phyloP scores from a whole-genome alignment of 1,139 yeast species.

The Yamadazyma trypodendri region DNA sequence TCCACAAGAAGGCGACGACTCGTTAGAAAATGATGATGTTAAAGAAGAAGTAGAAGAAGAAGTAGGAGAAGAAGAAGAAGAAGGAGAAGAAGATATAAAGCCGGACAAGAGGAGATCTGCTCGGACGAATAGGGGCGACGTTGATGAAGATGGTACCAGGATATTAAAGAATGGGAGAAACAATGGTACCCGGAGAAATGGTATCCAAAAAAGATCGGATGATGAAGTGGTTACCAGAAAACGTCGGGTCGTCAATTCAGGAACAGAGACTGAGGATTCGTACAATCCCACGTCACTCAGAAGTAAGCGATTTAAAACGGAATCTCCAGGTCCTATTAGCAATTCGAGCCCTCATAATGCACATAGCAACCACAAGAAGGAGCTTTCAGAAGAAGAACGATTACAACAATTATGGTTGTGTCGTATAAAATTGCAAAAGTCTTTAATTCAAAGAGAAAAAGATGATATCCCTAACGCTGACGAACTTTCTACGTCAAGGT shows the following conservation, averaged over 20 bases:
- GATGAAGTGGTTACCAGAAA: conserved; percentile 13
- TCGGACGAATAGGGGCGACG: neutral
- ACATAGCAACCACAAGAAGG: conserved; percentile 7
- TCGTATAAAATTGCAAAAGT: conserved; percentile 45
- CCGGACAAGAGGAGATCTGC: conserved; percentile 1
- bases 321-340: conserved; percentile 14
- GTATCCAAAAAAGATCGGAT: conserved; percentile 15
- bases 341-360: conserved; percentile 2
- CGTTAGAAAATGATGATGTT: conserved; percentile 6
- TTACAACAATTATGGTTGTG: conserved; percentile 50
- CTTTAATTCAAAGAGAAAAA: conserved; percentile 45
- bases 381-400: conserved; percentile 34
- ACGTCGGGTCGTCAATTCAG: conserved; percentile 3
- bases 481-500: conserved; percentile 54
- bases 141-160: neutral
- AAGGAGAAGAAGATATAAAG: conserved; percentile 6
- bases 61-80: conserved; percentile 7
- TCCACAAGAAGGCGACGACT: conserved; percentile 11
- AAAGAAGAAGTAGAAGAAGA: conserved; percentile 10
- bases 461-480: conserved; percentile 48
- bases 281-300: neutral
- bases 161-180: conserved; percentile 4
- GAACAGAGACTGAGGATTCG: neutral
- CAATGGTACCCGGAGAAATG: neutral
- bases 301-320: conserved; percentile 16